Base-by-base conservation (phyloP, 768 basidiomycete species). In the Lactarius quietus region DNA sequence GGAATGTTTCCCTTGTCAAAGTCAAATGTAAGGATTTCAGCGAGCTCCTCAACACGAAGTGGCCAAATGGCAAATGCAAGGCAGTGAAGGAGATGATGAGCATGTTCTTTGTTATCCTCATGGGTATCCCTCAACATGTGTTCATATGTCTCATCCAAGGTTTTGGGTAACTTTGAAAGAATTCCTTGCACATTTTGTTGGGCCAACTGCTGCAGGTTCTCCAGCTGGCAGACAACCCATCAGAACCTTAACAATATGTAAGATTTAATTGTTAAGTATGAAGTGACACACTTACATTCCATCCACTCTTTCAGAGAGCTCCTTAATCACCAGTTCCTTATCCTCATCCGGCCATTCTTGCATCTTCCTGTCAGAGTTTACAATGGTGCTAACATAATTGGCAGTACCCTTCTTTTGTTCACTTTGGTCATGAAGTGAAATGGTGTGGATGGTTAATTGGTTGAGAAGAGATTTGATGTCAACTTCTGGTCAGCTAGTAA, bases 351-450 rank as follows among this genome's bases (percentile, higher is more conserved):
- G 20, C 59, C 51, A 61, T 53, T 7, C 18, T n/a, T 2, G 33
- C 51, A 61, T 53, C 35, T 61, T 61, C 17, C 35, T 53, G 23
- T 61, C 51, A n/a, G 59, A 61, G 31, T 52, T 18, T 2, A 61
- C 35, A 5, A 53, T 33, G n/a, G 33, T 26, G 6, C 59, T 20
- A 26, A 61, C 51, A 29, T 61, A 61, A 23, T 53, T 35, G 3
- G 15, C 51, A 3, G 52, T 61, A 14, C 36, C 48, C 48, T 52
- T 20, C 35, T 10, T 28, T 28, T 61, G 59, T n/a, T 35, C 59
- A 3, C 14, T 23, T 38, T 61, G 18, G 10, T 53, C 48, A 14
- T 61, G 48, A 18, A 61, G 59, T 14, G 35, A 51, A 38, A 61
- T n/a, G 2, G 26, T n/a, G 45, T 38, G 2, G 26, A 28, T 28